Evolutionary conservation across 78 protist species (phyloP).

Genomic region (Dictyostelium brefeldianum): DNA sequence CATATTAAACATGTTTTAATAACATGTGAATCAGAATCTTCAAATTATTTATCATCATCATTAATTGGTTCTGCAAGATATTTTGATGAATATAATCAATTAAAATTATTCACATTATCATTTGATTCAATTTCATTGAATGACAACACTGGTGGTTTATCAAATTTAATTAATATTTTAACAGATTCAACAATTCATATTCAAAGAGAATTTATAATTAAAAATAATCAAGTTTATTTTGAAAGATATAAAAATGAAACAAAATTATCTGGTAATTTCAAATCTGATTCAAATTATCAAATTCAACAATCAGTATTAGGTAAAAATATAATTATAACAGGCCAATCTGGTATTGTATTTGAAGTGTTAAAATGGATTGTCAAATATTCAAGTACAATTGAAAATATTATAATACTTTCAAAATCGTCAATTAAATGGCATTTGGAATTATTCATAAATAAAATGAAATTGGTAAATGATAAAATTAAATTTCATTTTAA

Average conservation of each 20-base stretch:
- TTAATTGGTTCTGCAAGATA: constrained; percentile 9
- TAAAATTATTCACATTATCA: neutral
- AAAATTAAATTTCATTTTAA: neutral
- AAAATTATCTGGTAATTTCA: neutral
- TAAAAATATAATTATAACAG: neutral
- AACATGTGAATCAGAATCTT: neutral
- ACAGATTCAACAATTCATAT: neutral
- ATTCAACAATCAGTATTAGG: neutral
- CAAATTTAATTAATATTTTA: neutral
- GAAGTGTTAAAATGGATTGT: constrained; percentile 10
- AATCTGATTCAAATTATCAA: neutral
- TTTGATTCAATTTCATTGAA: neutral
- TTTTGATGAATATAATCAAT: neutral
- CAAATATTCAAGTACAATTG: neutral
- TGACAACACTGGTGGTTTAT: too few species aligned
- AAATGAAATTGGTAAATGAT: neutral
- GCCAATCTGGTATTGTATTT: constrained; percentile 1
- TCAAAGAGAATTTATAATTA: neutral
- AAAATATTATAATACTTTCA: neutral
- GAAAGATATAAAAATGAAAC: neutral
- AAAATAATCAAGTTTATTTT: neutral
- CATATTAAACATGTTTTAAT: constrained; percentile 2
- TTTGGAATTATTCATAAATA: neutral
- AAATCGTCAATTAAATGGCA: neutral
- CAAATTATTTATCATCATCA: neutral